Evolutionary conservation across 2,329 filamentous ascomycete species (phyloP).

Genomic region (Orbilia quercus): DNA sequence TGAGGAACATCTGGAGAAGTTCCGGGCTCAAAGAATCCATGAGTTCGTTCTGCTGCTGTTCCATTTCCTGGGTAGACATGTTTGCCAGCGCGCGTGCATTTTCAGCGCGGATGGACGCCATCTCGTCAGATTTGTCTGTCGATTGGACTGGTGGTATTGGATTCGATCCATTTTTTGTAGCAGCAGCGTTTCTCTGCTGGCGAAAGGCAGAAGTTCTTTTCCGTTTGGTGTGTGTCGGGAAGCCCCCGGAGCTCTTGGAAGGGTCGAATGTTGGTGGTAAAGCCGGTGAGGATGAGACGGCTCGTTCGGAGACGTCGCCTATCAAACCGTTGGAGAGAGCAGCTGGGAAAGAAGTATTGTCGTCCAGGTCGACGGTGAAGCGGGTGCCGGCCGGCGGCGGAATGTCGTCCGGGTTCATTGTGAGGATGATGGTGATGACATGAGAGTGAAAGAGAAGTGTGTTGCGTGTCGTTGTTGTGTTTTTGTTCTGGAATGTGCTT

Average conservation of each 20-base stretch:
- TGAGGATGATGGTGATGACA: background rate
- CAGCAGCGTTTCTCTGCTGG: conserved; percentile 65
- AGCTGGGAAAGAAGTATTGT: background rate
- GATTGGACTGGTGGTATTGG: conserved; percentile 55
- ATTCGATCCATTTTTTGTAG: conserved; percentile 59
- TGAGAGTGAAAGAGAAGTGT: background rate
- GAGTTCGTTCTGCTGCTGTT: conserved; percentile 82
- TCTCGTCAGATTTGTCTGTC: conserved; percentile 69
- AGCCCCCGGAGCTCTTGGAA: conserved; percentile 68
- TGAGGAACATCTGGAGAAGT: conserved; percentile 80
- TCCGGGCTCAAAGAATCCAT: conserved; percentile 79
- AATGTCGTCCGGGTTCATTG: conserved; percentile 35
- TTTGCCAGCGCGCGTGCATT: conserved; percentile 77
- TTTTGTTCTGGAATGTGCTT: conserved; percentile 38
- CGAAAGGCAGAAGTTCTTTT: conserved; percentile 79
- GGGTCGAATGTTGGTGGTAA: conserved; percentile 35
- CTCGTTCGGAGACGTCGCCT: conserved; percentile 40
- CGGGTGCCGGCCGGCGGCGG: conserved; percentile 48
- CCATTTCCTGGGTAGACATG: conserved; percentile 86
- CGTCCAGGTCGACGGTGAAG: conserved; percentile 43
- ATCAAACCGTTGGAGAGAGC: conserved; percentile 29
- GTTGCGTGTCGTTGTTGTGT: conserved; percentile 27
- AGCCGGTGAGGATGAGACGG: conserved; percentile 21
- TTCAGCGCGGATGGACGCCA: conserved; percentile 80
- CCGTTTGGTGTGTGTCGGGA: conserved; percentile 88